Percentiles rank a stretch among this genome's conserved stretches.
Evolutionary conservation across 148 eudicot species (phyloP).

Genomic region (Amaranthus cruentus): DNA sequence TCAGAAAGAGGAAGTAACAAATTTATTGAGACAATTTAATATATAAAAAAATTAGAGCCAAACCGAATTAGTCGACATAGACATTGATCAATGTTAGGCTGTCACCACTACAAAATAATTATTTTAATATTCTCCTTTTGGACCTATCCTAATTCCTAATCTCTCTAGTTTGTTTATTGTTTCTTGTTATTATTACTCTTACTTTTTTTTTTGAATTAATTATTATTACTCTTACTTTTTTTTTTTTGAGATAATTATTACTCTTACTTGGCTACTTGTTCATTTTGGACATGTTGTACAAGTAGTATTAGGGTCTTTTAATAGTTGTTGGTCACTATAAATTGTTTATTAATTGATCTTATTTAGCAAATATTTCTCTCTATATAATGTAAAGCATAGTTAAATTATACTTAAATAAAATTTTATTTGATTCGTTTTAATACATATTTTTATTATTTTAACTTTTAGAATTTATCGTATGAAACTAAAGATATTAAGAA

Average conservation of each 20-base stretch:
- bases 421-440: too few relatives aligned
- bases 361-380: too few relatives aligned
- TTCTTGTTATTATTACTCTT: neutral
- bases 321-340: too few relatives aligned
- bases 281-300: too few relatives aligned
- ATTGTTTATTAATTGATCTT: too few relatives aligned
- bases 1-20: neutral
- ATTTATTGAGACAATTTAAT: neutral
- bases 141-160: slow-evolving; percentile 1
- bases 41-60: neutral
- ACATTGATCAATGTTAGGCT: slow-evolving; percentile 32
- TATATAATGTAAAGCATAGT: too few relatives aligned
- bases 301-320: too few relatives aligned
- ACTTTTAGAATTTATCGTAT: too few relatives aligned
- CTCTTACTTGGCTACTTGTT: neutral
- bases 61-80: neutral
- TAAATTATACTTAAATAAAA: too few relatives aligned
- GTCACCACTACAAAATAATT: slow-evolving; percentile 19
- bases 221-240: neutral
- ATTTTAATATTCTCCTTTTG: slow-evolving; percentile 12
- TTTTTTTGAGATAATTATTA: too few relatives aligned
- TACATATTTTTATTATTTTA: too few relatives aligned
- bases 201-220: neutral
- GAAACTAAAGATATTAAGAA: too few relatives aligned
- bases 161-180: neutral